Base-by-base conservation (phyloP, 768 basidiomycete species). In the Steccherinum ochraceum region DNA sequence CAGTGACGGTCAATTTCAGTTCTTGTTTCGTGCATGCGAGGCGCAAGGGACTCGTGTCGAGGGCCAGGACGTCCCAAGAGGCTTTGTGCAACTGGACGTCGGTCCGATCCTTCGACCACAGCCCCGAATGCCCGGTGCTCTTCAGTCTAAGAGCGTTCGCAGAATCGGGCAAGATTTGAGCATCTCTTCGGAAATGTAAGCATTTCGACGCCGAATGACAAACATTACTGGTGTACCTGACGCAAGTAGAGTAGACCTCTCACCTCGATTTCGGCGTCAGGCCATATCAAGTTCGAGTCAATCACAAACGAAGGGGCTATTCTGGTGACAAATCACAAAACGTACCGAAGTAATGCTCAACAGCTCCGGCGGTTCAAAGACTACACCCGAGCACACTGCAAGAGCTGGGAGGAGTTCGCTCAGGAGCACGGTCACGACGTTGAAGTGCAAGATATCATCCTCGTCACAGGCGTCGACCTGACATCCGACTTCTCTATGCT, bases 401-500 rank as follows among this genome's bases (percentile, higher is more conserved):
- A 16, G 21, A 4, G 13, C 3, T 50, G 49, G 41, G n/a, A 12
- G 19, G 12, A 43, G 5, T 50, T 43, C 24, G 49, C 49, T 3
- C 7, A 12, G 19, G 24, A 21, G 5, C 5, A 39, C 7, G 13
- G 26, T 41, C 24, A 21, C 21, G 41, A 23, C 41, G 18, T 23
- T 19, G 18, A 7, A 18, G 24, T 44, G 24, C 40, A 44, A 13
- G 20, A 50, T 7, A 4, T 50, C 5, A 18, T 43, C 5, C 42
- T 50, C 11, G 49, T 50, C 11, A 43, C 40, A 12, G 49, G 49
- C 24, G 42, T 5, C 23, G 49, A 50, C 41, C 19, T 43, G 40
- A 50, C 49, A 16, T 5, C 40, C 4, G 49, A 50, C 40, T 50
- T 50, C 42, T 11, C 49, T 5, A 50, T 50, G 40, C 21, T 44